Evolutionary conservation across 129 eudicot genomes (phyloP), one percentile per base, ranked within the genome.

Genomic region (Saposhnikovia divaricata): DNA sequence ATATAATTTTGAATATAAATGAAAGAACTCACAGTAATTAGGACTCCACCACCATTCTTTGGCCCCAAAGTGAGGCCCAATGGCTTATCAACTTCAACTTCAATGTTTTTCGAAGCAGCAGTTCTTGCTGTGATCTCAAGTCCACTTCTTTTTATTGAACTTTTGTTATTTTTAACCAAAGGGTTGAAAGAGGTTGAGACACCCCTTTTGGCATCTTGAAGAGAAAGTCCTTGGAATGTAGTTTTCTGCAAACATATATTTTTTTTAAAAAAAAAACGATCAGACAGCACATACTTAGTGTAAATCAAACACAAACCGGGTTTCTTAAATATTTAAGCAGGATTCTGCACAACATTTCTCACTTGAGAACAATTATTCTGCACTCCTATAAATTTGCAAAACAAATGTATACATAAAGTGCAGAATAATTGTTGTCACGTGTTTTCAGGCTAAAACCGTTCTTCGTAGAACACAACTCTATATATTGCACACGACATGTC

Each of bases 31-130:
- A 95, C 99, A 48, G 99, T 90, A 86, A 95, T 89, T 74, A 95
- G 78, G 40, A 95, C 99, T 37, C 97, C 97, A 21, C 99, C 99
- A 78, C 97, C 99, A 75, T 90, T 91, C 83, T 95, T 95, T 53
- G 90, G 97, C 16, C 99, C 99, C 82, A 95, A 81, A 80, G 93
- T 92, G 43, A 95, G 88, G 31, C 99, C 99, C 85, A 95, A 84
- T 69, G 99, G 97, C 93, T 95, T 95, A 61, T 95, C 99, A 63
- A 95, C 97, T 84, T 95, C 97, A 47, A 89, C 97, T 82, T 95
- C 99, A 73, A 95, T 95, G 12, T 85, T 82, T 86, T 94, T 94
- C 0, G 97, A 78, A 80, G 96, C 98, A 11, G 96, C 95, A 37
- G 96, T 84, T 86, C 89, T 89, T n/a, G 99, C 99, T 19, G 82